Conservation (phyloP, 208 protist genomes). For the Acanthamoeba lenticulata region DNA sequence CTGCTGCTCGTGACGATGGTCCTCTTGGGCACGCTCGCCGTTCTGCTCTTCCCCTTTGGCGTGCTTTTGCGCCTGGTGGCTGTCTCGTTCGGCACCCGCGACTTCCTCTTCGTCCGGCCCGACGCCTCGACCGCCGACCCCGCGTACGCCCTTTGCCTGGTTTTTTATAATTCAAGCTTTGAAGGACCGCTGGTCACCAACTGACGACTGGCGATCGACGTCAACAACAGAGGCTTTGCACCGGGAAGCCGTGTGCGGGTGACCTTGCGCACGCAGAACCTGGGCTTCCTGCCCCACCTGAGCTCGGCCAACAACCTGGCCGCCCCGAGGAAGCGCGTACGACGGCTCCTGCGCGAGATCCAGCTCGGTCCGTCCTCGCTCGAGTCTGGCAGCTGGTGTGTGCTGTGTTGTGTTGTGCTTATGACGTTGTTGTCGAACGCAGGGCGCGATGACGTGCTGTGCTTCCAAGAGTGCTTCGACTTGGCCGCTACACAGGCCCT, state of each 20-base stretch:
- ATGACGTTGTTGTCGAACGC: too few relatives aligned
- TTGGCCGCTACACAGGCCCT: not conserved
- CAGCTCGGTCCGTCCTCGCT: not conserved
- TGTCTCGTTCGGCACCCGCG: not conserved
- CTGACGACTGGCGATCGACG: too few relatives aligned
- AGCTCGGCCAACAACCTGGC: slow-evolving; percentile 29
- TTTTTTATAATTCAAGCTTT: not conserved
- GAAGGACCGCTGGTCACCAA: too few relatives aligned
- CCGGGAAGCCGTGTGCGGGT: not conserved
- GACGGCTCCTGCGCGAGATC: not conserved
- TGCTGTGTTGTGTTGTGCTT: too few relatives aligned
- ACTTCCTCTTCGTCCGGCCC: not conserved
- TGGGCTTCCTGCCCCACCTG: slow-evolving; percentile 12
- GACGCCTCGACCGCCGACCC: not conserved
- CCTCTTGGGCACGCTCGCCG: not conserved
- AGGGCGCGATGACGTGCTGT: slow-evolving; percentile 2
- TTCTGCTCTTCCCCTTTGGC: slow-evolving; percentile 31
- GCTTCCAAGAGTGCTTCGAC: slow-evolving; percentile 41
- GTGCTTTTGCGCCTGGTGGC: not conserved
- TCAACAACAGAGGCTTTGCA: not conserved
- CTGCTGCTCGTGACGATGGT: not conserved
- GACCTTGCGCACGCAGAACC: not conserved
- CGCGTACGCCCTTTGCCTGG: not conserved
- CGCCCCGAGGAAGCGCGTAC: not conserved
- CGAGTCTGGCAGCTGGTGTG: not conserved